Evolutionary conservation across 768 basidiomycete genomes (phyloP).

Genomic region (Galerina marginata): DNA sequence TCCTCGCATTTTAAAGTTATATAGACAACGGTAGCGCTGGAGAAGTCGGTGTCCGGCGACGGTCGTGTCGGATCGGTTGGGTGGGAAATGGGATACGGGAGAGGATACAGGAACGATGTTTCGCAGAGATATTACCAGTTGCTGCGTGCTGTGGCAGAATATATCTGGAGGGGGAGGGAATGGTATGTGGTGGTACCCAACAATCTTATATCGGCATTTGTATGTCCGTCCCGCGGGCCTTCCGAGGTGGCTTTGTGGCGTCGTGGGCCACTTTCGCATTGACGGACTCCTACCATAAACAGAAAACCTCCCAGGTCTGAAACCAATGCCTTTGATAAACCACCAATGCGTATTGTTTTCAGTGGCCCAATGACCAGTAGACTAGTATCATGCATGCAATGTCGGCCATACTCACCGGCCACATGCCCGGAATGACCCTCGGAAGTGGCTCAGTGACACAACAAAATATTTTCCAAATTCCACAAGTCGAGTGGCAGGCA

Average conservation of each 20-base stretch:
- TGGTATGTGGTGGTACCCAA: neutral
- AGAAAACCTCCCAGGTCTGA: too few relatives aligned
- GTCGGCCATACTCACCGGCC: too few relatives aligned
- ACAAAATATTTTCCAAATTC: too few relatives aligned
- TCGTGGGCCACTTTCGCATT: too few relatives aligned
- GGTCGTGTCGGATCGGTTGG: conserved; percentile 3
- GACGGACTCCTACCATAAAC: too few relatives aligned
- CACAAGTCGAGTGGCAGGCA: too few relatives aligned
- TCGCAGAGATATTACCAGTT: neutral
- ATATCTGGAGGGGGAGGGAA: neutral
- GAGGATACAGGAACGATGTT: neutral
- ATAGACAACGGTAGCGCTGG: conserved; percentile 10
- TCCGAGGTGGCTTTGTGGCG: neutral
- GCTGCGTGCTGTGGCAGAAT: neutral
- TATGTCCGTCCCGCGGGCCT: conserved; percentile 1
- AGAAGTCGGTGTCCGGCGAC: conserved; percentile 6
- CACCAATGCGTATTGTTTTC: too few relatives aligned
- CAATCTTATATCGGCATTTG: neutral
- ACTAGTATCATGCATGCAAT: too few relatives aligned
- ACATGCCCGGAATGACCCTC: too few relatives aligned
- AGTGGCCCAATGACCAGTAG: too few relatives aligned
- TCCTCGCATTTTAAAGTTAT: conserved; percentile 1
- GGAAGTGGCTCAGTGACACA: too few relatives aligned
- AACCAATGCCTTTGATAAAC: too few relatives aligned
- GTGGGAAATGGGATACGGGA: neutral